Evolutionary conservation across 441 rosid genomes (phyloP).

Genomic region (Aquilaria agallochum): DNA sequence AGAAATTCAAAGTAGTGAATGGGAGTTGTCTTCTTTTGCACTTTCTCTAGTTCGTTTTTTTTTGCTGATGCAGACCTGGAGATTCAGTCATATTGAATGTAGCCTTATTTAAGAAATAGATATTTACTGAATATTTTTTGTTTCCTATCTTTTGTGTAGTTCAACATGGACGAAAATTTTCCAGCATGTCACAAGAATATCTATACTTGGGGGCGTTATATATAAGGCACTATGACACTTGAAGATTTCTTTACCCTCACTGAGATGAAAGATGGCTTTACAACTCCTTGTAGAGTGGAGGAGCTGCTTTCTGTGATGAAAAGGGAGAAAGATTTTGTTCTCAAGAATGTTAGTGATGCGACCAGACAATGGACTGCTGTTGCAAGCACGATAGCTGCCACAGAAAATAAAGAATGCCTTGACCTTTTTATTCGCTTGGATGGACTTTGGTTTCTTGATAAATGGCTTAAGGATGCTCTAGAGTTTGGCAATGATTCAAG

Average conservation of each 20-base stretch:
- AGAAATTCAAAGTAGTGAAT: neutral
- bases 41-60: neutral
- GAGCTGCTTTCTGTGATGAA: slow-evolving; percentile 78
- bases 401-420: slow-evolving; percentile 87
- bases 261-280: slow-evolving; percentile 95
- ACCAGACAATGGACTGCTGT: slow-evolving; percentile 93
- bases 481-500: slow-evolving; percentile 34
- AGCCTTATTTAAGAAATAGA: slow-evolving; percentile 4
- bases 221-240: slow-evolving; percentile 72
- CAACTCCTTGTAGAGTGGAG: slow-evolving; percentile 66
- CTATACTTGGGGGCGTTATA: slow-evolving; percentile 36
- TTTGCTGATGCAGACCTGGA: slow-evolving; percentile 9
- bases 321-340: slow-evolving; percentile 56
- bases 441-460: slow-evolving; percentile 72
- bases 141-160: slow-evolving; percentile 15
- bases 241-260: slow-evolving; percentile 92
- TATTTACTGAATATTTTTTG: slow-evolving; percentile 28
- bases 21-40: no score
- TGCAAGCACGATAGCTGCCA: slow-evolving; percentile 78
- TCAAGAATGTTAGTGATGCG: slow-evolving; percentile 70
- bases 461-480: slow-evolving; percentile 79
- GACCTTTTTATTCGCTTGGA: slow-evolving; percentile 84
- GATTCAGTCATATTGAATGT: slow-evolving; percentile 21
- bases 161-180: slow-evolving; percentile 30
- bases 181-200: slow-evolving; percentile 21